A percentile compares a stretch with the other conserved stretches of the same genome.
Conservation (phyloP, 108 stramenopile genomes). For the Skeletonema grethae region DNA sequence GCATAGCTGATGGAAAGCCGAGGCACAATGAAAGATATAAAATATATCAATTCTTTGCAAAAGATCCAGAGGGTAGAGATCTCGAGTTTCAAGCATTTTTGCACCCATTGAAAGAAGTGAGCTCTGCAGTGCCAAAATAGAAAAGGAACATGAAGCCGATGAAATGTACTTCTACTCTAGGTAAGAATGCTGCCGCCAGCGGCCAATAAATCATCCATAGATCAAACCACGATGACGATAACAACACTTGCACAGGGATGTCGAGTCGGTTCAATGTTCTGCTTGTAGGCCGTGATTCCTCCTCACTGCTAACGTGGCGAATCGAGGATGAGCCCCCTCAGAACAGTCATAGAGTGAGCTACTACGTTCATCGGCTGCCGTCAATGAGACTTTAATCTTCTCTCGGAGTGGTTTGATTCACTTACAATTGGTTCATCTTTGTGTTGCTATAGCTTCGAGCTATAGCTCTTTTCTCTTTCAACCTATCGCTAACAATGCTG, state of each 20-base stretch:
- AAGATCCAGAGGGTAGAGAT: slow-evolving; percentile 44
- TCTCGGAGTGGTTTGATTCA: slow-evolving; percentile 21
- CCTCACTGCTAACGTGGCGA: slow-evolving; percentile 25
- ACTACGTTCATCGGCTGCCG: too few species aligned
- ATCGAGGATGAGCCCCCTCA: slow-evolving; percentile 19
- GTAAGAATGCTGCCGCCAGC: slow-evolving; percentile 4
- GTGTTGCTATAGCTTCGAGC: neutral
- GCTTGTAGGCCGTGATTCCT: slow-evolving; percentile 28
- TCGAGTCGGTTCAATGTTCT: slow-evolving; percentile 13
- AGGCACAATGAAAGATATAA: slow-evolving; percentile 32
- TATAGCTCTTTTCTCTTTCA: neutral
- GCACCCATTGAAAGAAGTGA: slow-evolving; percentile 29
- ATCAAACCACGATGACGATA: slow-evolving; percentile 13
- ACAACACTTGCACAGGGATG: slow-evolving; percentile 24
- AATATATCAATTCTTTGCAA: slow-evolving; percentile 55
- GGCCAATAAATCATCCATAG: neutral
- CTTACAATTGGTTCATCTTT: too few species aligned
- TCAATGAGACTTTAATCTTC: slow-evolving; percentile 37
- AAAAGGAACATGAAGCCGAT: neutral
- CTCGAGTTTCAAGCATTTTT: slow-evolving; percentile 52
- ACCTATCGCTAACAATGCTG: neutral
- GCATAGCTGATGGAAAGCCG: slow-evolving; percentile 39
- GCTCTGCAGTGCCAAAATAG: slow-evolving; percentile 1
- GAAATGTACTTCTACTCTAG: neutral
- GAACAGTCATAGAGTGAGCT: slow-evolving; percentile 13